phyloP scores from a whole-genome alignment of 352 stramenopile genomes.

The Aphanomyces astaci region DNA sequence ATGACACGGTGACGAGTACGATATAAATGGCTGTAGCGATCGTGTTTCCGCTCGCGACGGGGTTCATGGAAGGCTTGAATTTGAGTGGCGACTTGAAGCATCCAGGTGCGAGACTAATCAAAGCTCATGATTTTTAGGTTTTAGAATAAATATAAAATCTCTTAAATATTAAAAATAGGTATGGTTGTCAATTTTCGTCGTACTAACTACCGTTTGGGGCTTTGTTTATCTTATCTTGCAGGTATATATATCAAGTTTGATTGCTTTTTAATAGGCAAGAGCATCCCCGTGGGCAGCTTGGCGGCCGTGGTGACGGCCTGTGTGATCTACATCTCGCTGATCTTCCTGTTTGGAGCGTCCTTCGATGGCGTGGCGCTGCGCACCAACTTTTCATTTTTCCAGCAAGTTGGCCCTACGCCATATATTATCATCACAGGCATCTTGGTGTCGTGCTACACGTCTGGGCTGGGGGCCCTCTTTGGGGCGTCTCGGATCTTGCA shows the following conservation, averaged over 20 bases:
- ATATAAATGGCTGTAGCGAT: slow-evolving; percentile 38
- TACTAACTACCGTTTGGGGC: not conserved
- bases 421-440: slow-evolving; percentile 57
- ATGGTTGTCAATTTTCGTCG: too few species aligned
- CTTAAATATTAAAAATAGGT: too few species aligned
- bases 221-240: slow-evolving; percentile 22
- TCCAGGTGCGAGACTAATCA: slow-evolving; percentile 43
- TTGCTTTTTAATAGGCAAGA: slow-evolving; percentile 45
- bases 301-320: slow-evolving; percentile 50
- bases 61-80: slow-evolving; percentile 79
- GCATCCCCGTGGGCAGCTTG: slow-evolving; percentile 59
- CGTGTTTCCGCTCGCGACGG: slow-evolving; percentile 73
- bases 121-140: too few species aligned
- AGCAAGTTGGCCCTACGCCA: slow-evolving; percentile 46
- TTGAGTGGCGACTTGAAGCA: slow-evolving; percentile 70
- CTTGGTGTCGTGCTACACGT: slow-evolving; percentile 62
- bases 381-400: slow-evolving; percentile 72
- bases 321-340: slow-evolving; percentile 59
- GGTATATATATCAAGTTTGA: too few species aligned
- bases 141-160: too few species aligned
- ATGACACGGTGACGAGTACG: not conserved
- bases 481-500: slow-evolving; percentile 63
- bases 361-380: slow-evolving; percentile 51
- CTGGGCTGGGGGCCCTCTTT: slow-evolving; percentile 55
- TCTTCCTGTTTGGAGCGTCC: slow-evolving; percentile 50